These are phyloP conservation scores for Antitrichia curtipendula DNA, from an alignment of 225 moss, liverwort and hornwort species.

Conservation along the genomic window DNA sequence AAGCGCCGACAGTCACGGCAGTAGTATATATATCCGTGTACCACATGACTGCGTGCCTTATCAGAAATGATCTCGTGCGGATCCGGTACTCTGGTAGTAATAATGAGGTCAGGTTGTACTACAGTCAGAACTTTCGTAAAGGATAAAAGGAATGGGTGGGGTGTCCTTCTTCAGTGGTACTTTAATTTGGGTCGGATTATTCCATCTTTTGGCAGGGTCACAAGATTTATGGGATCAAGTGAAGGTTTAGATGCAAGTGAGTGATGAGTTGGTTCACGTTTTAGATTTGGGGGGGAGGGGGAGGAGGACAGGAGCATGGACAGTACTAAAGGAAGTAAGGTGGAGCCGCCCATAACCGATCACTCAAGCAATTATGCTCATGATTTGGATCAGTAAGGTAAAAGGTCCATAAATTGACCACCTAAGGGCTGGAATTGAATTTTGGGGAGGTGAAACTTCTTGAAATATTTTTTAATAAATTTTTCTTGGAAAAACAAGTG, in stretches of 20 bases:
- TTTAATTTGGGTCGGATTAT: neutral
- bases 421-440: too few relatives aligned
- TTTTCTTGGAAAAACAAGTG: too few relatives aligned
- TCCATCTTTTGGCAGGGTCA: neutral
- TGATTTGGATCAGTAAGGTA: too few relatives aligned
- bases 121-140: neutral
- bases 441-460: too few relatives aligned
- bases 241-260: neutral
- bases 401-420: too few relatives aligned
- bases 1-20: slow-evolving; percentile 1
- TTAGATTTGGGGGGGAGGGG: neutral
- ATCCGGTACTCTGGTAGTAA: neutral
- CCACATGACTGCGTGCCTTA: neutral
- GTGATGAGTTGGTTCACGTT: neutral
- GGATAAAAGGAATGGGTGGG: neutral
- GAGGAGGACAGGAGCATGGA: neutral
- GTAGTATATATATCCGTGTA: neutral
- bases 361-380: too few relatives aligned
- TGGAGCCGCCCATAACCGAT: too few relatives aligned
- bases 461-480: too few relatives aligned
- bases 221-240: neutral
- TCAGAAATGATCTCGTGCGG: neutral
- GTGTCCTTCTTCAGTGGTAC: neutral
- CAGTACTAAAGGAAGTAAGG: too few relatives aligned
- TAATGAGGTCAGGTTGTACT: neutral